These are phyloP conservation scores for Lyophyllum semitale DNA, from an alignment of 768 basidiomycete species.

Conservation along the genomic window DNA sequence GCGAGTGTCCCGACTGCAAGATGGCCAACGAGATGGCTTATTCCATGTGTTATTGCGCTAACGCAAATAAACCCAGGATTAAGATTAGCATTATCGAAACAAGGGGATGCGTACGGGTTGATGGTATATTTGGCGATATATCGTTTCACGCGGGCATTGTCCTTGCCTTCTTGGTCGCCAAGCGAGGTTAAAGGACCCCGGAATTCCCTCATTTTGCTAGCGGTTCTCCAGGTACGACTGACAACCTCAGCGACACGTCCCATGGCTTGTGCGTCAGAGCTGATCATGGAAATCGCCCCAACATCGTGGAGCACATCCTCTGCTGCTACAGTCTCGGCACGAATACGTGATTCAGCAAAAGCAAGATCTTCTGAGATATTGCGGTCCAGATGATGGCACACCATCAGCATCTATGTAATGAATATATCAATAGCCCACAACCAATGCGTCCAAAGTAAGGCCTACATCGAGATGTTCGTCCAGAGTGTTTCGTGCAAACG, in stretches of 20 bases:
- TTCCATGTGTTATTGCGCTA: constrained; percentile 93
- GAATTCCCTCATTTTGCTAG: constrained; percentile 87
- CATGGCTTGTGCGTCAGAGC: constrained; percentile 97
- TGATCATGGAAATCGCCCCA: constrained; percentile 96
- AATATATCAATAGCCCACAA: not conserved
- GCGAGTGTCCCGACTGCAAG: constrained; percentile 82
- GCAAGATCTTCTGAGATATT: constrained; percentile 91
- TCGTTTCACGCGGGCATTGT: constrained; percentile 92
- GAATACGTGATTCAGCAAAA: constrained; percentile 96
- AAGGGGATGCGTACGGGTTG: constrained; percentile 74
- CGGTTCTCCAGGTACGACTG: constrained; percentile 93
- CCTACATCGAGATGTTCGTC: constrained; percentile 96
- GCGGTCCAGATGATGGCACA: constrained; percentile 95
- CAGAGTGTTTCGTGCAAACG: constrained; percentile 87
- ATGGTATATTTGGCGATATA: constrained; percentile 97
- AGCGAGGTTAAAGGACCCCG: constrained; percentile 71
- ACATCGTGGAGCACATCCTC: constrained; percentile 93
- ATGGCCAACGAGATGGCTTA: constrained; percentile 84
- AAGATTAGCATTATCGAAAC: not conserved
- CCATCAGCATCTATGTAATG: constrained; percentile 91
- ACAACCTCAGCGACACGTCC: constrained; percentile 95
- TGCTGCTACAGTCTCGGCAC: constrained; percentile 95
- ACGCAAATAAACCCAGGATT: not conserved
- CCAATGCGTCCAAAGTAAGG: too few relatives aligned
- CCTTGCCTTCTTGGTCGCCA: constrained; percentile 69